These are phyloP conservation scores for Blastocystis sp. DNA, from an alignment of 352 stramenopile species.

Conservation along the genomic window DNA sequence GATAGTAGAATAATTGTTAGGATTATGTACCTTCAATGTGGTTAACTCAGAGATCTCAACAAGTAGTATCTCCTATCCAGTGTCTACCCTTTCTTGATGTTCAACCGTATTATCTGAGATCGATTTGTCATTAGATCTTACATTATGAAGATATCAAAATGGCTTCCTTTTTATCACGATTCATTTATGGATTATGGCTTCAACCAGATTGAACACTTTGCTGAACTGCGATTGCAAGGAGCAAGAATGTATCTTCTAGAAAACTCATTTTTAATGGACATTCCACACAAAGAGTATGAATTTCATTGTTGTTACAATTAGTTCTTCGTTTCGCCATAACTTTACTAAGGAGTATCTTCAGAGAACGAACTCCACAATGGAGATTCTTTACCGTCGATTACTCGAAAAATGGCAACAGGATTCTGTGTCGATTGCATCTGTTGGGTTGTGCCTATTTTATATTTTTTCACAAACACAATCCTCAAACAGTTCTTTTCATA, in stretches of 20 bases:
- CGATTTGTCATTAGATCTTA: not conserved
- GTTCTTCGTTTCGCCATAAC: not conserved
- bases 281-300: not conserved
- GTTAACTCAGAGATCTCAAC: not conserved
- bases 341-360: constrained; percentile 11
- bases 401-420: not conserved
- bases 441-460: not conserved
- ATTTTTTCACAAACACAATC: not conserved
- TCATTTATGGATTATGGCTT: constrained; percentile 31
- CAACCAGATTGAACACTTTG: constrained; percentile 38
- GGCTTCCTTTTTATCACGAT: constrained; percentile 23
- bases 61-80: not conserved
- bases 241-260: not conserved
- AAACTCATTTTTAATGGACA: constrained; percentile 6
- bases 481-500: too few relatives aligned
- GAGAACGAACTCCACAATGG: not conserved
- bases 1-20: not conserved
- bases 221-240: not conserved
- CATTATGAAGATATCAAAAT: constrained; percentile 32
- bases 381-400: constrained; percentile 25
- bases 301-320: not conserved
- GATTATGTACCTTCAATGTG: not conserved
- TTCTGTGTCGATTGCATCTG: not conserved
- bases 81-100: constrained; percentile 1
- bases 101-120: not conserved